A percentile compares a stretch with the other conserved stretches of the same genome.
Evolutionary conservation across 768 basidiomycete species (phyloP).

Genomic region (Naganishia antarctica): DNA sequence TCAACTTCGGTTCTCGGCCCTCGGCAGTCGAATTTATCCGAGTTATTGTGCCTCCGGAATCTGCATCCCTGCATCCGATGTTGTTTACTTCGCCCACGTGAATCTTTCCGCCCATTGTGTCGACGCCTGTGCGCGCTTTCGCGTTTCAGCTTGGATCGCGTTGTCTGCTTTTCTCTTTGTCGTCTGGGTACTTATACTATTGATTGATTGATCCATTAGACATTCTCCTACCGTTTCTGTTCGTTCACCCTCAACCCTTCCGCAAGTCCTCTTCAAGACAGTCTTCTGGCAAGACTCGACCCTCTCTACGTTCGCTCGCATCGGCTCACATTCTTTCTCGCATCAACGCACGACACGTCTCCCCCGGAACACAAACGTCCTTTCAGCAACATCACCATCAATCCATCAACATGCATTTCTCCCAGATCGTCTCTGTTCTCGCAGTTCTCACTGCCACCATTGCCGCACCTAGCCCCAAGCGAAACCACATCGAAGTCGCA

Average conservation of each 20-base stretch:
- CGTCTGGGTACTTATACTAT: too few species aligned
- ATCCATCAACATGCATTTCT: not conserved
- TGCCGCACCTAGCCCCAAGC: slow-evolving; percentile 9
- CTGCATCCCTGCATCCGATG: too few species aligned
- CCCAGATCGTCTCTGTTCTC: slow-evolving; percentile 11
- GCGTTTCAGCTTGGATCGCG: not conserved
- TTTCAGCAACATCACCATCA: not conserved
- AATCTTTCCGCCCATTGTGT: too few species aligned
- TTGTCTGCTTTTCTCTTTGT: too few species aligned
- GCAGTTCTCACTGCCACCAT: not conserved
- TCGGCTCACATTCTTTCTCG: slow-evolving; percentile 2
- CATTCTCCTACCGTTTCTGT: not conserved
- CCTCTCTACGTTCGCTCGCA: not conserved
- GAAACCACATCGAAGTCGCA: slow-evolving; percentile 11
- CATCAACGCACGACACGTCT: not conserved
- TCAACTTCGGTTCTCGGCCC: too few species aligned
- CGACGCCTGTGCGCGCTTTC: not conserved
- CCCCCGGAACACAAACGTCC: not conserved
- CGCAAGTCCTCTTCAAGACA: not conserved
- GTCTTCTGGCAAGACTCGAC: slow-evolving; percentile 22
- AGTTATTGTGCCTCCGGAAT: too few species aligned
- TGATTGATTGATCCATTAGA: too few species aligned
- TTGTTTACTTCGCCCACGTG: too few species aligned
- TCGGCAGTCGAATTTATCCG: too few species aligned
- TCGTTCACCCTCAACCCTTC: not conserved